Percentiles rank a stretch among this genome's conserved stretches.
Conservation (phyloP, 2,329 filamentous ascomycete species). For the Claviceps quebecensis region DNA sequence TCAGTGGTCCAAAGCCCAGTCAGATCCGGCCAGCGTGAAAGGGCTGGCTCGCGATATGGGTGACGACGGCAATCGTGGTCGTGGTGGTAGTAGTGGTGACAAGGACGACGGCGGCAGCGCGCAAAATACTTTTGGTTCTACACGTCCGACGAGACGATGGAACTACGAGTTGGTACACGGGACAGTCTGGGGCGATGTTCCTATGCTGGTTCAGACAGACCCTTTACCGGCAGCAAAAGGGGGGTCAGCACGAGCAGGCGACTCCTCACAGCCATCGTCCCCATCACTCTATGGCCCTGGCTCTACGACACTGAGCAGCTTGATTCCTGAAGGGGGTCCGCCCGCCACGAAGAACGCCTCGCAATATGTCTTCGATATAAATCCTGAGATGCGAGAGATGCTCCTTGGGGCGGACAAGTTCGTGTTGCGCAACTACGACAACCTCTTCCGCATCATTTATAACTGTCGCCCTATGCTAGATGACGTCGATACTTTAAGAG, state of each 20-base stretch:
- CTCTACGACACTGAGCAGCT: neutral
- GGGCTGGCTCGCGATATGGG: neutral
- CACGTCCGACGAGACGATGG: conserved; percentile 46
- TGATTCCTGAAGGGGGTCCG: conserved; percentile 16
- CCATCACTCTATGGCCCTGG: conserved; percentile 12
- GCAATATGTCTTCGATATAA: conserved; percentile 15
- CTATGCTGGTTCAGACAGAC: no score
- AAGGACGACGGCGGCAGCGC: neutral
- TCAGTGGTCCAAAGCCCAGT: conserved; percentile 42
- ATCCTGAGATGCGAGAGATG: no score
- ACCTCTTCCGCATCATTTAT: conserved; percentile 33
- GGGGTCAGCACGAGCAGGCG: no score
- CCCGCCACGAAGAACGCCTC: conserved; percentile 32
- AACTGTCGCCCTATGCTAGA: conserved; percentile 71
- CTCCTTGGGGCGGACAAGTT: conserved; percentile 40
- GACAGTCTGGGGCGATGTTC: conserved; percentile 36
- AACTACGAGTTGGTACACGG: conserved; percentile 77
- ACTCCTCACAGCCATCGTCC: no score
- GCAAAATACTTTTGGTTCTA: neutral
- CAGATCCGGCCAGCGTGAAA: no score
- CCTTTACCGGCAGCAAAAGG: no score
- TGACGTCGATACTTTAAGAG: conserved; percentile 74
- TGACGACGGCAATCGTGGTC: neutral
- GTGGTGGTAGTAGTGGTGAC: neutral
- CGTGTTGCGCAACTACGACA: conserved; percentile 82